Conservation (phyloP, 331 rosid genomes). For the Cydonia oblonga region DNA sequence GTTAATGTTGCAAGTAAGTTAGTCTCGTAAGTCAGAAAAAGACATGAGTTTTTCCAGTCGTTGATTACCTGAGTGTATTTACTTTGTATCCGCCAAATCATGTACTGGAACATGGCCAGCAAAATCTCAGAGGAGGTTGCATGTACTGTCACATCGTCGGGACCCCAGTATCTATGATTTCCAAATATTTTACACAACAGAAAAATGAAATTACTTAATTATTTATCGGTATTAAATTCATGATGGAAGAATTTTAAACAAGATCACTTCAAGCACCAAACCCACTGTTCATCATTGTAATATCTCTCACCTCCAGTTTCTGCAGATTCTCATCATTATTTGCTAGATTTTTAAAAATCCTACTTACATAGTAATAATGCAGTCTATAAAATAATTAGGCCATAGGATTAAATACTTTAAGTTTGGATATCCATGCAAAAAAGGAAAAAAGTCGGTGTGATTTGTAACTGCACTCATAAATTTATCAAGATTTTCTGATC, state of each 20-base stretch:
- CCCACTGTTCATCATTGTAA: not conserved
- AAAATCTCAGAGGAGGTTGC: slow-evolving; percentile 2
- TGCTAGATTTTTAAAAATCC: not conserved
- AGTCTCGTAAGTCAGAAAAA: too few relatives aligned
- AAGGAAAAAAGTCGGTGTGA: not conserved
- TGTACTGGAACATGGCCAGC: slow-evolving; percentile 3
- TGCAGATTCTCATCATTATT: not conserved
- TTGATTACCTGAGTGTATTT: not conserved
- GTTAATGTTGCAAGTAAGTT: too few relatives aligned
- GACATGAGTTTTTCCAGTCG: not conserved
- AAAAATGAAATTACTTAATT: not conserved
- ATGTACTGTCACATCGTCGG: slow-evolving; percentile 13
- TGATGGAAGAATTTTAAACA: slow-evolving; percentile 6
- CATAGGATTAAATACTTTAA: not conserved
- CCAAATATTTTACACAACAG: not conserved
- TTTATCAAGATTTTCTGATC: slow-evolving; percentile 25
- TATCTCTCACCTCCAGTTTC: not conserved
- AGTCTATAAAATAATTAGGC: not conserved
- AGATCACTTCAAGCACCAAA: not conserved
- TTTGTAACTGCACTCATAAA: slow-evolving; percentile 16
- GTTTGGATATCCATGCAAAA: not conserved
- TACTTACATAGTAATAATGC: not conserved
- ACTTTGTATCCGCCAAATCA: not conserved
- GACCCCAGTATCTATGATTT: not conserved
- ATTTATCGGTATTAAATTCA: not conserved